These are phyloP conservation scores for Mycena citricolor DNA, from an alignment of 1,284 basidiomycete genomes.

Conservation along the genomic window DNA sequence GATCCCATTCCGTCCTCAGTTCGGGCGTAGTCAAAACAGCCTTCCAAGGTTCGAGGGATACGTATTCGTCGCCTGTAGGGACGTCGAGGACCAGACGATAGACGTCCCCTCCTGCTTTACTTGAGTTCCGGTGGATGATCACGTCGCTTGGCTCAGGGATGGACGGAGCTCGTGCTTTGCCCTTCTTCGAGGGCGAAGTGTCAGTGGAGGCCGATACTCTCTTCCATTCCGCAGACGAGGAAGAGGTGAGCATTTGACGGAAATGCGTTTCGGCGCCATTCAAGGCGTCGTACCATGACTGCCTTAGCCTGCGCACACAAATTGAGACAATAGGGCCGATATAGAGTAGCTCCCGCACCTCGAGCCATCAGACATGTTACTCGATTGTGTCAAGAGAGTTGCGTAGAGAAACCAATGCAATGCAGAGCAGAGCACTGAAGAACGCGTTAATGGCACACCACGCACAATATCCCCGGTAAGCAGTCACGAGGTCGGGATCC, in stretches of 20 bases:
- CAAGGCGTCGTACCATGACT: slow-evolving; percentile 73
- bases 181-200: slow-evolving; percentile 50
- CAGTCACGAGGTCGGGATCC: too few relatives aligned
- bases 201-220: slow-evolving; percentile 54
- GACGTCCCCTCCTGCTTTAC: slow-evolving; percentile 70
- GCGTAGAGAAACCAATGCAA: slow-evolving; percentile 1
- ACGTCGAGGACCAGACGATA: slow-evolving; percentile 85
- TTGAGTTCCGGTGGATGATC: slow-evolving; percentile 63
- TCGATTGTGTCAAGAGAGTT: slow-evolving; percentile 1
- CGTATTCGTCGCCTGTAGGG: slow-evolving; percentile 57
- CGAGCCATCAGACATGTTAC: slow-evolving; percentile 30
- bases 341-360: slow-evolving; percentile 18
- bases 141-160: slow-evolving; percentile 67
- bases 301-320: slow-evolving; percentile 53
- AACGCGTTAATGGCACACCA: too few relatives aligned
- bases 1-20: slow-evolving; percentile 88
- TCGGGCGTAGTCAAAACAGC: slow-evolving; percentile 84
- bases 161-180: slow-evolving; percentile 50
- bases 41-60: slow-evolving; percentile 78
- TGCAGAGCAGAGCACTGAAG: too few relatives aligned
- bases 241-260: slow-evolving; percentile 64
- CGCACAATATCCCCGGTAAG: too few relatives aligned
- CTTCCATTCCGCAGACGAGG: slow-evolving; percentile 68
- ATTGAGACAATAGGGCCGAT: slow-evolving; percentile 4
- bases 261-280: slow-evolving; percentile 70